Conservation (phyloP, 805 yeast species). For the Wickerhamomyces chambardii region DNA sequence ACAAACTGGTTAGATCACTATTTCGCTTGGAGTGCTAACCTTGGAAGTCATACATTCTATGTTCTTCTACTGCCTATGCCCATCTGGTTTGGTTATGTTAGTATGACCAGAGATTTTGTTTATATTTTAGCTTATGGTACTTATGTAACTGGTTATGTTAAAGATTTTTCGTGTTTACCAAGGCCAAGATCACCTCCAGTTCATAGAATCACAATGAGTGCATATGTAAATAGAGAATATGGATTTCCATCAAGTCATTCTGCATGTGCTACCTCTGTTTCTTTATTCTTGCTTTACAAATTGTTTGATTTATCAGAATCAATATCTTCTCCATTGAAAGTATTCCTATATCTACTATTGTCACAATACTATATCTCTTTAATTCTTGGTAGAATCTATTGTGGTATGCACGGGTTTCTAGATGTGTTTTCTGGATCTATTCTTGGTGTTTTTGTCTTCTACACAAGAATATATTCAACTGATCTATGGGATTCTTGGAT, state of each 20-base stretch:
- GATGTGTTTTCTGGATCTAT: slow-evolving; percentile 63
- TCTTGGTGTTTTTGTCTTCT: slow-evolving; percentile 37
- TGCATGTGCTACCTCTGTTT: slow-evolving; percentile 88
- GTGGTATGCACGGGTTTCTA: slow-evolving; percentile 95
- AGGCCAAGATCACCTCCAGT: slow-evolving; percentile 91
- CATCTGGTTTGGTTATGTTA: slow-evolving; percentile 66
- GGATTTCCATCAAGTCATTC: slow-evolving; percentile 93
- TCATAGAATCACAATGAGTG: slow-evolving; percentile 80
- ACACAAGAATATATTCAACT: slow-evolving; percentile 15
- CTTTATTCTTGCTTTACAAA: slow-evolving; percentile 34
- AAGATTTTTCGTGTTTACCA: slow-evolving; percentile 85
- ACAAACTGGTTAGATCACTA: slow-evolving; percentile 51
- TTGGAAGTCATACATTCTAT: slow-evolving; percentile 92
- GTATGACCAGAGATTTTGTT: slow-evolving; percentile 57
- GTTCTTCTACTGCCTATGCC: slow-evolving; percentile 83
- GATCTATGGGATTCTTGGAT: slow-evolving; percentile 37
- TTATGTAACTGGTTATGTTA: slow-evolving; percentile 61
- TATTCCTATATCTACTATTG: slow-evolving; percentile 11
- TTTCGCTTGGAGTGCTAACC: slow-evolving; percentile 80
- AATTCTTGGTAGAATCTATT: slow-evolving; percentile 76
- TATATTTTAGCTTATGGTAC: slow-evolving; percentile 54
- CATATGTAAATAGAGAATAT: slow-evolving; percentile 87
- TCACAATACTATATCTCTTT: slow-evolving; percentile 52
- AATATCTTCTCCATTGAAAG: slow-evolving; percentile 3
- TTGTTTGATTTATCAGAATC: slow-evolving; percentile 7